Evolutionary conservation across 2,329 filamentous ascomycete genomes (phyloP), one percentile per base, ranked within the genome.

Genomic region (Zalaria obscura): DNA sequence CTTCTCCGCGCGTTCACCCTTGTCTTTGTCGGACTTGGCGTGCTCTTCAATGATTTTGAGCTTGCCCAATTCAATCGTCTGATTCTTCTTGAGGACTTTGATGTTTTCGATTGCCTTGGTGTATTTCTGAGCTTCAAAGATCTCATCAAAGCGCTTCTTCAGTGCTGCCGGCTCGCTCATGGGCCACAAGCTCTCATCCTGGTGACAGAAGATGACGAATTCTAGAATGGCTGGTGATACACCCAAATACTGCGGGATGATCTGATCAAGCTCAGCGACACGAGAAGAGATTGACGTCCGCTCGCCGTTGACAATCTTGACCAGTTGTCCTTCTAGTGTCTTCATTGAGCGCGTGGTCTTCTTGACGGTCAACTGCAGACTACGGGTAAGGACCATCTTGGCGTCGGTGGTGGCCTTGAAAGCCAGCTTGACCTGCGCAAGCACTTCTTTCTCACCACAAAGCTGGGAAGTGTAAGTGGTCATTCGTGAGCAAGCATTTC

Each of bases 51-150:
- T 73, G 35, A 81, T 75, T 53, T 84, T 85, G 43, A 82, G 72
- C 46, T 80, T 75, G 10, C 68, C 73, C 6, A 96, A 70, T 46
- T 89, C 74, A 48, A 83, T 78, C 31, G 79, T 81, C 49, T 93
- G 80, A 49, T 79, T 81, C 64, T 96, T 98, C 33, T 81, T 74
- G 39, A 96, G 69, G 6, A 78, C 60, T 56, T 93, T 95, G 57
- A 98, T 83, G 58, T 93, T 94, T 36, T 95, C 88, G 45, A 98
- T 93, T 11, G 88, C 91, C 55, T 94, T 95, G 29, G 88, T 94
- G 61, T 96, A 98, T 58, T 94, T 95, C 63, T 85, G 70, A 1
- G 91, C 91, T 62, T 96, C 91, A 51, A 98, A 98, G 7, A 98
- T 98, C 57, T 94, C 86, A 56, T 98, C 91, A 46, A 98, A 98